Evolutionary conservation across 345 rosid genomes (phyloP), one percentile per base, ranked within the genome.

Genomic region (Acer campestre): DNA sequence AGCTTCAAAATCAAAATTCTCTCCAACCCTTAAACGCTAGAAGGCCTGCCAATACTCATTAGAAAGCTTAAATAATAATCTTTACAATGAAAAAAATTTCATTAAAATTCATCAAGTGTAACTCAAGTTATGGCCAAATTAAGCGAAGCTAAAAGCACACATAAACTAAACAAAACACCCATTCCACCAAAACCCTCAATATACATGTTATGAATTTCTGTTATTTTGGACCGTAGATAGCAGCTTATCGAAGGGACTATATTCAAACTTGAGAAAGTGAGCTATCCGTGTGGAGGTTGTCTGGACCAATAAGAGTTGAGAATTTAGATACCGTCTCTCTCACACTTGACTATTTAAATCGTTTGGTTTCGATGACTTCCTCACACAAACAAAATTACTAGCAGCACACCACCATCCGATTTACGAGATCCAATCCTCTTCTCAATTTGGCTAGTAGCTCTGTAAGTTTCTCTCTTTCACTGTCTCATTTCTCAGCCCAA

Each of bases 121-220:
- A 1, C 27, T 71, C 61, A 62, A 89, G 83, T 82, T 84, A 84
- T 70, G 66, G 29, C 16, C 23, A 77, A 48, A 71, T 78, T 5
- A 88, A 84, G 84, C 72, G 18, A 84, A 76, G 75, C 80, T 70
- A 91, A 88, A 94, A 94, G 89, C 97, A 94, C 98, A 94, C 87
- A 87, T 71, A 85, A 78, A 70, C 81, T 70, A 70, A 70, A 78
- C 68, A 70, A 70, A 75, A 35, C 76, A 22, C 20, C 71, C 61
- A 53, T 62, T 23, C 65, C 10, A 70, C 18, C 23, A 63, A 25
- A 76, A 13, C 76, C 69, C 75, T 77, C 76, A 35, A 79, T 51
- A 86, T 82, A 70, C 80, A 38, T 56, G 76, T 29, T n/a, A 31
- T 64, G 71, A 61, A 44, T 66, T 62, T 61, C 11, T 25, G 71